Evolutionary conservation across 352 stramenopile species (phyloP), one percentile per base, ranked within the genome.

Genomic region (Phytophthora tubulina): DNA sequence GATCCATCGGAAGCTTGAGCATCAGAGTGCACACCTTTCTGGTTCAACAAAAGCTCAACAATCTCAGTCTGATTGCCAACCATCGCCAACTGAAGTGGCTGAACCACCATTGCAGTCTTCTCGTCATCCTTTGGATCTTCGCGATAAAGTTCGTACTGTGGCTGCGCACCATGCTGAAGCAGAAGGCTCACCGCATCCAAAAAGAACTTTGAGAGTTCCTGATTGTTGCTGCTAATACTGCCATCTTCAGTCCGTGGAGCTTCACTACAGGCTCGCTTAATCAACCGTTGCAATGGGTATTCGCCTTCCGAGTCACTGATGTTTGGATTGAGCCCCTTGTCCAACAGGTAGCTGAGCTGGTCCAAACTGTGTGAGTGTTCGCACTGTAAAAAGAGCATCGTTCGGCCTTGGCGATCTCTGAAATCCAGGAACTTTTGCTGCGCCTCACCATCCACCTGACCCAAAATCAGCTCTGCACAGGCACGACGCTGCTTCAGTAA

Each of bases 301-400:
- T 86, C 63, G n/a, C 81, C 77, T 32, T 90, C 81, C 0, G 79
- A 83, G 48, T 93, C 85, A 4, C 73, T 72, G 17, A 93, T 86
- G 67, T 95, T 91, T 3, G 87, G 82, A 51, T 89, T 83, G 4
- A 93, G 70, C 1, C 87, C 87, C 38, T 95, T 93, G 10, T 82
- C 72, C 6, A 93, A 70, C 31, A 95, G 50, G 52, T 93, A 95
- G 44, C 87, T 73, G 48, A 95, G 79, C 46, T 95, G 80, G 0
- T 76, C 76, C 4, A 88, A 42, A 49, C 78, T 88, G 39, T 73
- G 84, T 8, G 87, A 90, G 59, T 93, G 84, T n/a, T 84, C 80
- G 38, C 85, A 93, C 66, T 95, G 87, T n/a, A 93, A 58, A 50
- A 90, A 93, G 4, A 95, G 68, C 87, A 95, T 95, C 32, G 87